Evolutionary conservation across 345 rosid species (phyloP).

Genomic region (Turritis glabra): DNA sequence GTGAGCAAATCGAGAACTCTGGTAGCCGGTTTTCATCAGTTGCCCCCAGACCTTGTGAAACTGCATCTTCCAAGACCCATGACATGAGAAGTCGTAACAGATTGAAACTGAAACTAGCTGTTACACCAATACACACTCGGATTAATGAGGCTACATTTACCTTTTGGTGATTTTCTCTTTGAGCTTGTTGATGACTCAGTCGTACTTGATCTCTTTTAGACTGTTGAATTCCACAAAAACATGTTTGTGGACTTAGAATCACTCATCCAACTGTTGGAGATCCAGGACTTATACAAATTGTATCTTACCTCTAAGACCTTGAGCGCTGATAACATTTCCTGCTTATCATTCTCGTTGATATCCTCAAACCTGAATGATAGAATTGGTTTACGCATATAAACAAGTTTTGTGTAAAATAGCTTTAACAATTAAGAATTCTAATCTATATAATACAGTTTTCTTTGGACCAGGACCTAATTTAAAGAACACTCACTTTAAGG

Average conservation of each 20-base stretch:
- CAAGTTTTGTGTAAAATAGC: background rate
- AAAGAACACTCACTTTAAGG: slow-evolving; percentile 61
- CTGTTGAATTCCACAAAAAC: slow-evolving; percentile 44
- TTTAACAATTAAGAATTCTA: background rate
- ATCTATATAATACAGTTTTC: background rate
- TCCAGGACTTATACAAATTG: background rate
- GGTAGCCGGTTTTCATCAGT: slow-evolving; percentile 97
- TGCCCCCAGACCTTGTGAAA: slow-evolving; percentile 98
- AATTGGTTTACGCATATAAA: background rate
- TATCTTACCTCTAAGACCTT: slow-evolving; percentile 62
- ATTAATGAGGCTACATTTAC: slow-evolving; percentile 37
- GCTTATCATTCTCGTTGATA: slow-evolving; percentile 46
- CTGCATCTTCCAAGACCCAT: slow-evolving; percentile 39
- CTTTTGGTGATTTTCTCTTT: slow-evolving; percentile 71
- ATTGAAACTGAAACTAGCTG: background rate
- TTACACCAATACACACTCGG: background rate
- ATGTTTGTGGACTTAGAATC: background rate
- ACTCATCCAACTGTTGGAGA: background rate
- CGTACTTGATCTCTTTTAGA: slow-evolving; percentile 52
- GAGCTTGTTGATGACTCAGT: slow-evolving; percentile 65
- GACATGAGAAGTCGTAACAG: background rate
- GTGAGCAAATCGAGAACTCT: slow-evolving; percentile 98
- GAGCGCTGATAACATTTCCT: slow-evolving; percentile 42
- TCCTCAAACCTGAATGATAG: slow-evolving; percentile 57
- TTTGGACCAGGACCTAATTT: background rate